Evolutionary conservation across 805 yeast genomes (phyloP).

Genomic region (Lipomyces starkeyi): DNA sequence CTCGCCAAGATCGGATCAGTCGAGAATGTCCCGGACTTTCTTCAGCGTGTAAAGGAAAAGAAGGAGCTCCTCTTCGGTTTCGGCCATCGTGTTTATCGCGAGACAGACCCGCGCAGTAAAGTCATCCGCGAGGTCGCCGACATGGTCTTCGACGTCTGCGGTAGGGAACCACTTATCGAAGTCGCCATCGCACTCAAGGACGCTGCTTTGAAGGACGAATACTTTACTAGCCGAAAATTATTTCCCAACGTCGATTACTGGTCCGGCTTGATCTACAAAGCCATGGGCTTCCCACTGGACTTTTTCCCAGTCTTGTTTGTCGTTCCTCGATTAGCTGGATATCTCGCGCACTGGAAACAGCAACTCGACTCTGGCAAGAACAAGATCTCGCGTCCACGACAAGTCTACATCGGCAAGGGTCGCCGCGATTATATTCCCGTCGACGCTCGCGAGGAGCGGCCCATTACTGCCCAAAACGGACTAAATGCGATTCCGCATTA

Average conservation of each 20-base stretch:
- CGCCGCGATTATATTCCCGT: constrained; percentile 34
- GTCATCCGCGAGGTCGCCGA: constrained; percentile 37
- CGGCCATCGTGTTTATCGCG: constrained; percentile 37
- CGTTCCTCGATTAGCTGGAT: constrained; percentile 37
- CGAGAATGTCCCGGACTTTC: constrained; percentile 33
- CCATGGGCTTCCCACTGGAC: constrained; percentile 38
- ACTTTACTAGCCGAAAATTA: constrained; percentile 33
- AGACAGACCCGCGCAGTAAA: constrained; percentile 35
- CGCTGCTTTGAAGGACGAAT: constrained; percentile 34
- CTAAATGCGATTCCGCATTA: constrained; percentile 34
- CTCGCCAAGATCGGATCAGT: constrained; percentile 32
- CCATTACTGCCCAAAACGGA: constrained; percentile 24
- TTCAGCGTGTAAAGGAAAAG: constrained; percentile 32
- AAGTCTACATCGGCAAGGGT: constrained; percentile 33
- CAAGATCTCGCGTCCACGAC: constrained; percentile 36
- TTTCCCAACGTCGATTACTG: constrained; percentile 38
- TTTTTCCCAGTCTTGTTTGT: constrained; percentile 37
- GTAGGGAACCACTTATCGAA: constrained; percentile 35
- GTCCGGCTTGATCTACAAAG: constrained; percentile 38
- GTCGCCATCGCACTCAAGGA: constrained; percentile 36
- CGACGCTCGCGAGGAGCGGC: constrained; percentile 27
- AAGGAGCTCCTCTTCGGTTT: constrained; percentile 36
- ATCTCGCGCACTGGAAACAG: constrained; percentile 38
- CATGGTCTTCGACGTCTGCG: constrained; percentile 36
- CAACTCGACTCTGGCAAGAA: constrained; percentile 36